phyloP scores from a whole-genome alignment of 768 basidiomycete genomes.

The Naematelia aurantialba region DNA sequence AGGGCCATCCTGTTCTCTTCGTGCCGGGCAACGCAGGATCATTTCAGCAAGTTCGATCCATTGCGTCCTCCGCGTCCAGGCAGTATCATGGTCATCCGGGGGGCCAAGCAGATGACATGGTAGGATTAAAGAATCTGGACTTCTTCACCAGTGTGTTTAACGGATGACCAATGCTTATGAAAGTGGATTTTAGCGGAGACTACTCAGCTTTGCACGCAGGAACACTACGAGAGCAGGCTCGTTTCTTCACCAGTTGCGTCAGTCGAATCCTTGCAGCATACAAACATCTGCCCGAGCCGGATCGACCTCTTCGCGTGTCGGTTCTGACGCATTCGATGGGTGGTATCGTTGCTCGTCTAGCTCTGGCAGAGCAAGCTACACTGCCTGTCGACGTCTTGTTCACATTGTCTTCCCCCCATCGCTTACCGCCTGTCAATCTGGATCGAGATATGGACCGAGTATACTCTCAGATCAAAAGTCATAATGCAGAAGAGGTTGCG shows the following conservation, averaged over 20 bases:
- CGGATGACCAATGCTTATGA: background rate
- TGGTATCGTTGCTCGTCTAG: conserved; percentile 78
- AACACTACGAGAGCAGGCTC: conserved; percentile 75
- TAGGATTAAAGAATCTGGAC: conserved; percentile 58
- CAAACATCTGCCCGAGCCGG: conserved; percentile 27
- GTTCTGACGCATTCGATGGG: conserved; percentile 97
- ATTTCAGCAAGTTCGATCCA: conserved; percentile 86
- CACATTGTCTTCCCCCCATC: conserved; percentile 95
- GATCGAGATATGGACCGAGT: conserved; percentile 74
- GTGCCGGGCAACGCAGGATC: conserved; percentile 97
- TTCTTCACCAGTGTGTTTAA: conserved; percentile 70
- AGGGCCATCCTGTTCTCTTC: conserved; percentile 84
- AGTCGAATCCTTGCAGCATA: conserved; percentile 47
- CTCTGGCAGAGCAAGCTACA: conserved; percentile 52
- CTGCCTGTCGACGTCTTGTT: conserved; percentile 55
- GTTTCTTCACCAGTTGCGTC: conserved; percentile 68
- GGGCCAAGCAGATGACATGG: conserved; percentile 8
- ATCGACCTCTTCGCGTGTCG: conserved; percentile 59
- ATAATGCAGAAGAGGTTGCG: conserved; percentile 54
- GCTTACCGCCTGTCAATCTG: conserved; percentile 79
- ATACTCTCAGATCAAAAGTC: conserved; percentile 54
- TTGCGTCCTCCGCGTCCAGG: conserved; percentile 82
- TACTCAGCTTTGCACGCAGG: conserved; percentile 90
- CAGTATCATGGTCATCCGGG: conserved; percentile 68
- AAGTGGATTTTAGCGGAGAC: conserved; percentile 96